A percentile compares a stretch with the other conserved stretches of the same genome.
Conservation (phyloP, 257 asterid species). For the Solanum gracilifrons region DNA sequence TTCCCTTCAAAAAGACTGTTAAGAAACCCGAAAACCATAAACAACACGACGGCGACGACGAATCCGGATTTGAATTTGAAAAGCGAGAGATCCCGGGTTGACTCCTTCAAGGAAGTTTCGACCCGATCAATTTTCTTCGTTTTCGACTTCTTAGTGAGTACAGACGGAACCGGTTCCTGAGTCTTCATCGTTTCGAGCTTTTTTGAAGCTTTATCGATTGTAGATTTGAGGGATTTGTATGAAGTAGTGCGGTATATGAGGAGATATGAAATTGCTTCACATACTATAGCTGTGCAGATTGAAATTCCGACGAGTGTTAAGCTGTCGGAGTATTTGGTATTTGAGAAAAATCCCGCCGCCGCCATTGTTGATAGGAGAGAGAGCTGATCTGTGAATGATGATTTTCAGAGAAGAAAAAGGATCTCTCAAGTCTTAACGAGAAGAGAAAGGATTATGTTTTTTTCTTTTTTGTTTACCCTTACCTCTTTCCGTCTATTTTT, state of each 20-base stretch:
- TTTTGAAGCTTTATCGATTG: constrained; percentile 92
- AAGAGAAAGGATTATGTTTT: neutral
- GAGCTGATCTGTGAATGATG: neutral
- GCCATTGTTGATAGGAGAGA: neutral
- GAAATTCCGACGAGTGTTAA: constrained; percentile 26
- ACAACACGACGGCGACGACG: constrained; percentile 76
- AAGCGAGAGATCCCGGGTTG: constrained; percentile 80
- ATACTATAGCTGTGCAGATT: constrained; percentile 65
- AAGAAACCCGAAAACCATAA: constrained; percentile 79
- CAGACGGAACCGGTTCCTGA: constrained; percentile 9
- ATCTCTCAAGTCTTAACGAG: neutral
- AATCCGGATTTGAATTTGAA: constrained; percentile 94
- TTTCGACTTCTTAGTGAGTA: constrained; percentile 39
- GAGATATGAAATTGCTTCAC: constrained; percentile 92
- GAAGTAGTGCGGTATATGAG: constrained; percentile 87
- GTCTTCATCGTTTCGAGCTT: constrained; percentile 87
- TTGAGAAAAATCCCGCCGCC: neutral
- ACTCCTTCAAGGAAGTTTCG: constrained; percentile 73
- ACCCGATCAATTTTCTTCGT: constrained; percentile 83
- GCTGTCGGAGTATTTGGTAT: neutral
- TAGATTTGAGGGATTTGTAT: constrained; percentile 85
- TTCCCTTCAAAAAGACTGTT: constrained; percentile 83
- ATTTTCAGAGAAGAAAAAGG: neutral
- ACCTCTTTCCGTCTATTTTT: neutral
- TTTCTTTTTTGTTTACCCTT: neutral